Evolutionary conservation across 768 basidiomycete species (phyloP).

Genomic region (Pleurotus citrinopileatus): DNA sequence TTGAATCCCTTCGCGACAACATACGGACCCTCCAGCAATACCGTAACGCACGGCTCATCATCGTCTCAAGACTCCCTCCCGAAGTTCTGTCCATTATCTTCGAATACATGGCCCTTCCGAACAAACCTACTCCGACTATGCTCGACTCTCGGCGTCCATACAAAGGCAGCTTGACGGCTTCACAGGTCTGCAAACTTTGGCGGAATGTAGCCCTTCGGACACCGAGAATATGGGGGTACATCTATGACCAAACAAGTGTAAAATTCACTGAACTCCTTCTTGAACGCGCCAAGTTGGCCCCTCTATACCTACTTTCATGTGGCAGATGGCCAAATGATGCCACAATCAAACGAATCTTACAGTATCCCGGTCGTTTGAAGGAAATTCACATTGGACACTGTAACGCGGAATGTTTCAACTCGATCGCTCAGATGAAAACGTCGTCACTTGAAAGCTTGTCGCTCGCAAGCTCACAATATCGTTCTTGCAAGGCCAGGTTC

Average conservation of each 20-base stretch:
- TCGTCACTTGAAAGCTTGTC: no score
- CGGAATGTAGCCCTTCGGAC: neutral
- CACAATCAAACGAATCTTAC: no score
- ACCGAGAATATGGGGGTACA: neutral
- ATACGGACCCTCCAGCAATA: neutral
- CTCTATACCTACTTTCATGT: neutral
- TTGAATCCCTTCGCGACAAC: neutral
- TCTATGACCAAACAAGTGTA: neutral
- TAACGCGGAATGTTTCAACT: no score
- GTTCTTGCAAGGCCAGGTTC: no score
- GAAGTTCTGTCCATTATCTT: neutral
- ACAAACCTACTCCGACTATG: neutral
- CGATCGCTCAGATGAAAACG: no score
- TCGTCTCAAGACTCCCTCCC: neutral
- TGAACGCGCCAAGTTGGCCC: neutral
- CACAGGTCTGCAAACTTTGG: neutral
- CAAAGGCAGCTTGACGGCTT: neutral
- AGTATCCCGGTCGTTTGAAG: neutral
- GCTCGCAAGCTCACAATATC: no score
- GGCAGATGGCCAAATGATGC: neutral
- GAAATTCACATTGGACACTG: no score
- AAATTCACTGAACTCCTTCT: neutral
- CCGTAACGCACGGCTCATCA: neutral
- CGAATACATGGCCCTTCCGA: neutral
- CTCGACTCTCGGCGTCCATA: neutral